These are phyloP conservation scores for Solanum pimpinellifolium DNA, from an alignment of 257 asterid genomes.

Conservation along the genomic window DNA sequence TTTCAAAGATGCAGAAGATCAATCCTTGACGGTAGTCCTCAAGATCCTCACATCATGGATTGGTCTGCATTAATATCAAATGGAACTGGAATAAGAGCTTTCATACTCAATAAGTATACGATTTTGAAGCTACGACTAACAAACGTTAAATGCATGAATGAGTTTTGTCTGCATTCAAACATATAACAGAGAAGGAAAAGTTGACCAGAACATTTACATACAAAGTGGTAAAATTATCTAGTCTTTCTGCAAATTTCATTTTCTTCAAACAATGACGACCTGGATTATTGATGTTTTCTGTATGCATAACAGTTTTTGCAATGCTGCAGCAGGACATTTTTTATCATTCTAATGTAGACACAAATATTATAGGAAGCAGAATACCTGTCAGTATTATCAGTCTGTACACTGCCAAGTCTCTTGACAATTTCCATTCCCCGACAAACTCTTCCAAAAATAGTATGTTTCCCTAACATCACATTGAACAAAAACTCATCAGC, in stretches of 20 bases:
- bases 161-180: not conserved
- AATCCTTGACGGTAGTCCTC: slow-evolving; percentile 51
- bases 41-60: slow-evolving; percentile 83
- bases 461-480: slow-evolving; percentile 60
- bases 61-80: slow-evolving; percentile 45
- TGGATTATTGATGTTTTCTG: not conserved
- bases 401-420: slow-evolving; percentile 96
- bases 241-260: not conserved
- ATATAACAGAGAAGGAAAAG: not conserved
- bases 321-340: not conserved
- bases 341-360: not conserved
- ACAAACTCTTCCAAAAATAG: slow-evolving; percentile 91
- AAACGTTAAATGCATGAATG: not conserved
- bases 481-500: not conserved
- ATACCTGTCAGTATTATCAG: slow-evolving; percentile 91
- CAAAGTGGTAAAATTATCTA: not conserved
- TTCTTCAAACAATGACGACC: not conserved
- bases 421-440: slow-evolving; percentile 94
- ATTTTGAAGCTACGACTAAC: not conserved
- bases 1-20: slow-evolving; percentile 2
- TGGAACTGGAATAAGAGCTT: not conserved
- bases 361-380: not conserved
- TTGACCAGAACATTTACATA: not conserved
- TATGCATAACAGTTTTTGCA: not conserved
- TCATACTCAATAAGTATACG: not conserved